Conservation (phyloP, 345 rosid species). For the Moricandia moricandioides region DNA sequence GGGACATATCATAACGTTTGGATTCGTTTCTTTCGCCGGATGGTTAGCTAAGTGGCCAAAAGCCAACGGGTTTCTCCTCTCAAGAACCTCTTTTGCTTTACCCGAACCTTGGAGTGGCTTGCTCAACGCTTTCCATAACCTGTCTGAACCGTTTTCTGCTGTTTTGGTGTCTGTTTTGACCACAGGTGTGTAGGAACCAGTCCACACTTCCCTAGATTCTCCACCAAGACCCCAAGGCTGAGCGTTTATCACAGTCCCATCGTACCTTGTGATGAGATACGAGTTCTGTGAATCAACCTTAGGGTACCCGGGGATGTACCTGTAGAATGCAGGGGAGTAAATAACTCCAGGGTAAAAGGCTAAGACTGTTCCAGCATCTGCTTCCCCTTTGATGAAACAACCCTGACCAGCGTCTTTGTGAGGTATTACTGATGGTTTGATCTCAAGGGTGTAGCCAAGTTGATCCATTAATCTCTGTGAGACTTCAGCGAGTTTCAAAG, state of each 20-base stretch:
- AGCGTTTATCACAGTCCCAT: conserved; percentile 83
- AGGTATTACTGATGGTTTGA: conserved; percentile 67
- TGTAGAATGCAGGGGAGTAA: conserved; percentile 74
- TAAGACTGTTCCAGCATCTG: conserved; percentile 72
- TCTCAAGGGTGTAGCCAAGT: conserved; percentile 64
- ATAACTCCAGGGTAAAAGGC: conserved; percentile 90
- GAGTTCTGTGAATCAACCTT: conserved; percentile 73
- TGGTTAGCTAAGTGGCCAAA: conserved; percentile 92
- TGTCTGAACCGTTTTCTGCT: conserved; percentile 57
- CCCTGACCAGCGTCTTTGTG: conserved; percentile 87
- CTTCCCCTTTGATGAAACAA: conserved; percentile 73
- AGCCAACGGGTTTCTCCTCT: conserved; percentile 85
- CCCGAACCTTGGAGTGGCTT: conserved; percentile 58
- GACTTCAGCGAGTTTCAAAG: conserved; percentile 53
- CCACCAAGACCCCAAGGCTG: conserved; percentile 90
- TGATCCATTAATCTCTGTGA: conserved; percentile 63
- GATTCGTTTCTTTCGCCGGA: conserved; percentile 65
- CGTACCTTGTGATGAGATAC: conserved; percentile 88
- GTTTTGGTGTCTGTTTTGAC: conserved; percentile 24
- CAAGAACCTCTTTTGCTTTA: conserved; percentile 52
- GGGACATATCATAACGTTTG: conserved; percentile 88
- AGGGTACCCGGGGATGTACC: conserved; percentile 85
- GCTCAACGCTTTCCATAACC: conserved; percentile 68
- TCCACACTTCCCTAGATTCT: conserved; percentile 66
- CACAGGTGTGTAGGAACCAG: conserved; percentile 44